Percentiles rank a stretch among this genome's conserved stretches.
Conservation (phyloP, 2,329 filamentous ascomycete genomes). For the Tolypocladium paradoxum region DNA sequence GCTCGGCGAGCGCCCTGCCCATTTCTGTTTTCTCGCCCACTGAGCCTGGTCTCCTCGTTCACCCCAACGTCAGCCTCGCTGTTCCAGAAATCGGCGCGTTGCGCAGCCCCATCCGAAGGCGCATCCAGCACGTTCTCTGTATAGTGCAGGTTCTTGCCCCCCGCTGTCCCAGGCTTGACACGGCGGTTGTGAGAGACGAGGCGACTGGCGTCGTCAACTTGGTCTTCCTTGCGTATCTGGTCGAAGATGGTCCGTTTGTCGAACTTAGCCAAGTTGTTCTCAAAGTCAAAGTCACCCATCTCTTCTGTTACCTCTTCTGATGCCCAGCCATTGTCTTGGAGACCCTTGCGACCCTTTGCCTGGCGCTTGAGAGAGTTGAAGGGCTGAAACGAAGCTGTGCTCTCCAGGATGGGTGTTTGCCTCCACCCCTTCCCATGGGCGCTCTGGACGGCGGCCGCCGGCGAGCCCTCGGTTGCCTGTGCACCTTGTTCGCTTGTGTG, state of each 20-base stretch:
- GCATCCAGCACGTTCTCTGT: conserved; percentile 82
- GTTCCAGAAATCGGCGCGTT: conserved; percentile 54
- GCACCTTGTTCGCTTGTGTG: conserved; percentile 17
- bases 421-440: conserved; percentile 44
- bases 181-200: conserved; percentile 79
- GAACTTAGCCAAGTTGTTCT: conserved; percentile 81
- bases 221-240: conserved; percentile 81
- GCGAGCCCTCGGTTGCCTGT: conserved; percentile 11
- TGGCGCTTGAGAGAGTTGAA: conserved; percentile 50
- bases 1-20: conserved; percentile 37
- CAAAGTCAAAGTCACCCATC: conserved; percentile 90
- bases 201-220: conserved; percentile 80
- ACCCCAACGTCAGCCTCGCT: conserved; percentile 59
- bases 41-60: conserved; percentile 33
- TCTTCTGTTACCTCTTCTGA: conserved; percentile 95
- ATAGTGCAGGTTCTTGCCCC: conserved; percentile 84
- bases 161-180: conserved; percentile 57
- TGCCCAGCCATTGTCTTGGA: conserved; percentile 72
- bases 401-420: conserved; percentile 49
- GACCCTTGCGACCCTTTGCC: conserved; percentile 31
- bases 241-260: conserved; percentile 89
- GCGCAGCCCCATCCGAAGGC: conserved; percentile 24
- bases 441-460: conserved; percentile 11
- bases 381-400: conserved; percentile 51
- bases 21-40: conserved; percentile 40